Evolutionary conservation across 352 stramenopile genomes (phyloP).

Genomic region (Globisporangium okanoganense): DNA sequence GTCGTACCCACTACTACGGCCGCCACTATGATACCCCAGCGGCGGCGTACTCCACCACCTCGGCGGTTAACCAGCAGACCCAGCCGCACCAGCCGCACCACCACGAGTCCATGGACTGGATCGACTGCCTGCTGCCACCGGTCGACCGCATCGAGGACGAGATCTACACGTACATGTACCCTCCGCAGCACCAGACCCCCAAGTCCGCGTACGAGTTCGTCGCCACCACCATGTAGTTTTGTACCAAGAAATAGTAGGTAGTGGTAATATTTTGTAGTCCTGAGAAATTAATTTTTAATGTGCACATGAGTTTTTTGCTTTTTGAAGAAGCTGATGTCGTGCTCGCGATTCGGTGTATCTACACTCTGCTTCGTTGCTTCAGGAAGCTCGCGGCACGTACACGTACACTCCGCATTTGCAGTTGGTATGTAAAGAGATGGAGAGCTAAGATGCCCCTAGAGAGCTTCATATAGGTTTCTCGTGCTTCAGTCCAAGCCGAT

Average conservation of each 20-base stretch:
- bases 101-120: constrained; percentile 48
- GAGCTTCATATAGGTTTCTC: no score
- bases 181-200: constrained; percentile 14
- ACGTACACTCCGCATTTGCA: no score
- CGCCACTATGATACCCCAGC: constrained; percentile 1
- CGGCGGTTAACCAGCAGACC: not conserved
- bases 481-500: no score
- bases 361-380: no score
- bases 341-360: no score
- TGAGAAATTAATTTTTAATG: not conserved
- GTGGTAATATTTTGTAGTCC: no score
- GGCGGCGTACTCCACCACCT: not conserved
- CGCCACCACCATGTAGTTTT: constrained; percentile 20
- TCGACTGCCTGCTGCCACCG: constrained; percentile 46
- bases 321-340: no score
- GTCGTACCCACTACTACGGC: constrained; percentile 15
- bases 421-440: no score
- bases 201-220: constrained; percentile 32
- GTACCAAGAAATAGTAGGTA: not conserved
- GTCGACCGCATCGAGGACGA: constrained; percentile 31
- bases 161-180: constrained; percentile 40
- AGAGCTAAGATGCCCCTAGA: no score
- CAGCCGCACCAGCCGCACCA: constrained; percentile 13
- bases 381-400: no score
- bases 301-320: not conserved